Evolutionary conservation across 2,329 filamentous ascomycete species (phyloP).

Genomic region (Penicillium occitanis): DNA sequence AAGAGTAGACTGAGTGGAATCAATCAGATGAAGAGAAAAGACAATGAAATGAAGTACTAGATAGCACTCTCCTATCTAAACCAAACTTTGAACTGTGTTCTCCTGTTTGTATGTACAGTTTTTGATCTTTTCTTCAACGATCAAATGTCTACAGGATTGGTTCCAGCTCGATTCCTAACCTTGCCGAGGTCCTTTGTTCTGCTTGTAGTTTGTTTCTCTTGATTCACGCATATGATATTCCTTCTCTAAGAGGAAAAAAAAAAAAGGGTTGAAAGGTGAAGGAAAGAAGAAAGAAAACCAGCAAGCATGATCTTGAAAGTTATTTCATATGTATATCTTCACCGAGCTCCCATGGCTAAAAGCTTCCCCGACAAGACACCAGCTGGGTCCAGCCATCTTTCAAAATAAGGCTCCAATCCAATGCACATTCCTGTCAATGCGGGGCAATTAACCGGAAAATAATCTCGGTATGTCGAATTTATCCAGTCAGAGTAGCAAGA

Average conservation of each 20-base stretch:
- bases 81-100: background rate
- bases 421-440: background rate
- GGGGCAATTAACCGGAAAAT: constrained; percentile 12
- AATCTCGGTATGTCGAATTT: constrained; percentile 3
- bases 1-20: background rate
- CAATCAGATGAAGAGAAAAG: background rate
- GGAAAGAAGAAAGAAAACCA: background rate
- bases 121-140: background rate
- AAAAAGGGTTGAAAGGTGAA: background rate
- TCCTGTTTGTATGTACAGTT: constrained; percentile 8
- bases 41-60: constrained; percentile 7
- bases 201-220: background rate
- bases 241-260: background rate
- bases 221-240: background rate
- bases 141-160: constrained; percentile 5
- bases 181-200: constrained; percentile 9
- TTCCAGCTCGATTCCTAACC: background rate
- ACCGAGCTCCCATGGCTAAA: constrained; percentile 15
- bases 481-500: constrained; percentile 5
- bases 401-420: background rate
- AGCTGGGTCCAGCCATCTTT: background rate
- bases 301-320: background rate
- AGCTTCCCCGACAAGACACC: background rate
- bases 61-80: constrained; percentile 10
- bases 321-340: constrained; percentile 3